A percentile compares a stretch with the other conserved stretches of the same genome.
phyloP scores from a whole-genome alignment of 2,329 filamentous ascomycete species.

The Fusarium sp. region DNA sequence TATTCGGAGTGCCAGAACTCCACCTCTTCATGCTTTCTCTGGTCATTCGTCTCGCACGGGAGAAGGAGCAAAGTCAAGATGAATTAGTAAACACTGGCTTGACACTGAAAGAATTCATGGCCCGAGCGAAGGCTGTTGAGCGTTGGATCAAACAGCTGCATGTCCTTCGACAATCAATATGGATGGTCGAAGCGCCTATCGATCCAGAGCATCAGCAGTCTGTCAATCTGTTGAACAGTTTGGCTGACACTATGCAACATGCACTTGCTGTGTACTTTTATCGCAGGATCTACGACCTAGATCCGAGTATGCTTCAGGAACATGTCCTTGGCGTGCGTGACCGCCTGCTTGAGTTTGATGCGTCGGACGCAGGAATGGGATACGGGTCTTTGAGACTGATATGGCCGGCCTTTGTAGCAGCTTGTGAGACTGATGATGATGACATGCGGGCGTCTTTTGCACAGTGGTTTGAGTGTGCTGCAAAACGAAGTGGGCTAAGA shows the following conservation, averaged over 20 bases:
- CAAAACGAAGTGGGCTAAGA: slow-evolving; percentile 11
- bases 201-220: slow-evolving; percentile 28
- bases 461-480: slow-evolving; percentile 24
- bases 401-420: slow-evolving; percentile 36
- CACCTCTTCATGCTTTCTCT: slow-evolving; percentile 32
- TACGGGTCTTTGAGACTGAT: slow-evolving; percentile 32
- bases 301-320: slow-evolving; percentile 20
- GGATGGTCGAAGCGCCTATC: not conserved
- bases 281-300: slow-evolving; percentile 28
- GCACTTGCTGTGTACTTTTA: slow-evolving; percentile 35
- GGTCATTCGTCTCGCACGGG: slow-evolving; percentile 24
- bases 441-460: slow-evolving; percentile 2
- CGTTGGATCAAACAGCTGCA: slow-evolving; percentile 30
- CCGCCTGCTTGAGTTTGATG: slow-evolving; percentile 30
- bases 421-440: slow-evolving; percentile 17
- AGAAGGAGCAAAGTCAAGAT: slow-evolving; percentile 7
- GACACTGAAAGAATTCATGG: slow-evolving; percentile 20
- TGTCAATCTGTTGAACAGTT: slow-evolving; percentile 5
- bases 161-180: slow-evolving; percentile 9
- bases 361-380: slow-evolving; percentile 17
- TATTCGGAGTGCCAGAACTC: slow-evolving; percentile 32
- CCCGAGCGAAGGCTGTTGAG: slow-evolving; percentile 27
- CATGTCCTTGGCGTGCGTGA: slow-evolving; percentile 29
- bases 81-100: not conserved
- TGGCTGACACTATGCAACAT: slow-evolving; percentile 32